Evolutionary conservation across 2,329 filamentous ascomycete species (phyloP).

Genomic region (Fusarium keratoplasticum): DNA sequence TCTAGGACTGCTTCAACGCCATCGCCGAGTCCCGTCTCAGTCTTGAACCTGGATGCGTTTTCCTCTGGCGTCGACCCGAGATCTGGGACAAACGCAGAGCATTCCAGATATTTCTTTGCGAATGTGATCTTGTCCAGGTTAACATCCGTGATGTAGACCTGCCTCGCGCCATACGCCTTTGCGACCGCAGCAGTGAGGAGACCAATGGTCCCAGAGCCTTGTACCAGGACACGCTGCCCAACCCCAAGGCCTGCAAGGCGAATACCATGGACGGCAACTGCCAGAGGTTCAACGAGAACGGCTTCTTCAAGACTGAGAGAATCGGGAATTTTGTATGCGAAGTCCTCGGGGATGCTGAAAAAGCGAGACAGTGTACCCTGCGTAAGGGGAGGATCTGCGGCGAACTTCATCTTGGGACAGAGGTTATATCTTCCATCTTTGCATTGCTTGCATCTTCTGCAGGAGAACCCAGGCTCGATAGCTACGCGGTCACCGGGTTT

Average conservation of each 20-base stretch:
- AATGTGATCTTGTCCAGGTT: conserved; percentile 32
- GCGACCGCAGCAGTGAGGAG: conserved; percentile 88
- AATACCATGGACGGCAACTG: conserved; percentile 86
- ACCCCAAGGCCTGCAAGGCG: conserved; percentile 77
- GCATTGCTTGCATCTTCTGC: conserved; percentile 81
- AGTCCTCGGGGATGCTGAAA: conserved; percentile 85
- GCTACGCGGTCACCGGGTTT: conserved; percentile 85
- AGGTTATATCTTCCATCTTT: conserved; percentile 89
- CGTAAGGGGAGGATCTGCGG: conserved; percentile 85
- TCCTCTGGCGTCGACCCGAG: conserved; percentile 9
- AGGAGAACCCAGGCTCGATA: conserved; percentile 89
- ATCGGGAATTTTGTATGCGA: conserved; percentile 89
- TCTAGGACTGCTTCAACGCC: conserved; percentile 67
- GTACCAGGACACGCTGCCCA: conserved; percentile 83
- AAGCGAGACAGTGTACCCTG: conserved; percentile 90
- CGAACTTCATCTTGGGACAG: conserved; percentile 87
- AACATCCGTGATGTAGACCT: conserved; percentile 35
- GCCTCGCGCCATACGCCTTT: conserved; percentile 82
- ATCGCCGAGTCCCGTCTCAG: conserved; percentile 65
- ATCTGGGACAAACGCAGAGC: conserved; percentile 1
- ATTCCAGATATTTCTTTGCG: conserved; percentile 20
- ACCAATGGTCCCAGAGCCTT: conserved; percentile 88
- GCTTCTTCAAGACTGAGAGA: conserved; percentile 83
- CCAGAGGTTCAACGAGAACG: conserved; percentile 87
- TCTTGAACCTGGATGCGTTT: conserved; percentile 17